Percentiles rank a stretch among this genome's conserved stretches.
These are phyloP conservation scores for Chimonanthus salicifolius DNA, from an alignment of 164 flowering plant species.

Conservation along the genomic window DNA sequence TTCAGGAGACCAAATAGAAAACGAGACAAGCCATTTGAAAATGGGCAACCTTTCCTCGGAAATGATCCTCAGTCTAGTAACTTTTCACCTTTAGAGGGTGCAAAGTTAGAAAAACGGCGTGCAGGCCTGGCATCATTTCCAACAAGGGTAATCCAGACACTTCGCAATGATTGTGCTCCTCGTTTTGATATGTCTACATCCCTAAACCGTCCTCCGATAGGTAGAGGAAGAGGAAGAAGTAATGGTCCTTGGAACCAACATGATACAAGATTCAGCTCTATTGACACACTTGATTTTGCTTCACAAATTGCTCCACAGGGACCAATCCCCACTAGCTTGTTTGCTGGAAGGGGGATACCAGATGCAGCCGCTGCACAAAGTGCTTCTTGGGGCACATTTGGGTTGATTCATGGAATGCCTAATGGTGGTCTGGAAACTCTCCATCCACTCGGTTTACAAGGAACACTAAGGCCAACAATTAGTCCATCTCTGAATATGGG, in stretches of 20 bases:
- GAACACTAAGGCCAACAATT: constrained; percentile 49
- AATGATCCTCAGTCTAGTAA: constrained; percentile 50
- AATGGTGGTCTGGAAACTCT: constrained; percentile 69
- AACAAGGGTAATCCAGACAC: constrained; percentile 39
- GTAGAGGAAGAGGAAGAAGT: constrained; percentile 72
- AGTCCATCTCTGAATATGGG: constrained; percentile 50
- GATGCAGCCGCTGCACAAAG: constrained; percentile 49
- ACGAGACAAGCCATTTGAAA: constrained; percentile 53
- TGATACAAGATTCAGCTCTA: constrained; percentile 54
- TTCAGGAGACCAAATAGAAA: constrained; percentile 53
- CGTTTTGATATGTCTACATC: constrained; percentile 20
- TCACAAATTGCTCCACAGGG: constrained; percentile 62
- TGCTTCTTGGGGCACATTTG: constrained; percentile 70
- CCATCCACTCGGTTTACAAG: constrained; percentile 64
- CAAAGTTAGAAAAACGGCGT: constrained; percentile 50
- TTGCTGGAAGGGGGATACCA: constrained; percentile 63
- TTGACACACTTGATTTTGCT: constrained; percentile 41
- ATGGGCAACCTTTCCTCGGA: constrained; percentile 49
- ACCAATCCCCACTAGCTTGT: constrained; percentile 43
- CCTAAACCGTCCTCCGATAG: constrained; percentile 21
- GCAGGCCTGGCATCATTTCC: constrained; percentile 30
- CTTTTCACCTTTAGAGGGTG: constrained; percentile 25
- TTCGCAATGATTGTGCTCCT: constrained; percentile 43
- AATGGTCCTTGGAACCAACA: constrained; percentile 48
- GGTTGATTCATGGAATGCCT: constrained; percentile 63